Base-by-base conservation (phyloP, 257 asterid species). In the Agastache rugosa region DNA sequence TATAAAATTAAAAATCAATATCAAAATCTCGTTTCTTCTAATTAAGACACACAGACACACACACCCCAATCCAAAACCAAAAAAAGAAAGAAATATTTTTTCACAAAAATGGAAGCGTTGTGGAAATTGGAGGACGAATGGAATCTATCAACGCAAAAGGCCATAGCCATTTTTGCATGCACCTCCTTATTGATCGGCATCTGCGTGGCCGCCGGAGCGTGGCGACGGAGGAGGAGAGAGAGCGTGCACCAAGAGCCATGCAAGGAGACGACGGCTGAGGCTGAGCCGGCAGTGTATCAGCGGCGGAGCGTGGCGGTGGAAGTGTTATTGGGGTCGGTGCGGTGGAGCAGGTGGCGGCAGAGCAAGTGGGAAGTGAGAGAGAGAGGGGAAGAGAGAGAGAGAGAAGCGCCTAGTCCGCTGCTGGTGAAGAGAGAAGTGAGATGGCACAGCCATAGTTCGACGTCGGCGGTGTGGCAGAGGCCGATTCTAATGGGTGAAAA, bases 401-500 rank as follows among this genome's bases (percentile, higher is more conserved):
- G 72, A 14, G 88, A 78, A 44, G 73, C 75, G 11, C 80, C 84
- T 0, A 69, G 78, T 14, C 80, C 88, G 9, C 63, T 87, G 83
- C 78, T 86, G 34, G 88, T 69, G 70, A 84, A 73, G 51, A 75
- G 63, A 71, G 80, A 54, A 12, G 6, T 37, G 77, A 25, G 56
- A 81, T 63, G 89, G 86, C 79, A 73, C 14, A 91, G 97, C 73
- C 90, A 86, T 71, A 86, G 85, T 39, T 91, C 93, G 4, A 63
- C 77, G 61, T 85, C 96, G 37, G 90, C 88, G 6, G 93, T 91
- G 76, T 91, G 97, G 97, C 93, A 88, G 66, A 83, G 90, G 83
- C 97, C 97, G 0, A 91, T 91, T 68, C 80, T 91, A 0, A 91
- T 91, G 97, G 97, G 97, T 3, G 97, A 78, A n/a, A 92, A 90